phyloP scores from a whole-genome alignment of 2,329 filamentous ascomycete species.

The Drechmeria coniospora region DNA sequence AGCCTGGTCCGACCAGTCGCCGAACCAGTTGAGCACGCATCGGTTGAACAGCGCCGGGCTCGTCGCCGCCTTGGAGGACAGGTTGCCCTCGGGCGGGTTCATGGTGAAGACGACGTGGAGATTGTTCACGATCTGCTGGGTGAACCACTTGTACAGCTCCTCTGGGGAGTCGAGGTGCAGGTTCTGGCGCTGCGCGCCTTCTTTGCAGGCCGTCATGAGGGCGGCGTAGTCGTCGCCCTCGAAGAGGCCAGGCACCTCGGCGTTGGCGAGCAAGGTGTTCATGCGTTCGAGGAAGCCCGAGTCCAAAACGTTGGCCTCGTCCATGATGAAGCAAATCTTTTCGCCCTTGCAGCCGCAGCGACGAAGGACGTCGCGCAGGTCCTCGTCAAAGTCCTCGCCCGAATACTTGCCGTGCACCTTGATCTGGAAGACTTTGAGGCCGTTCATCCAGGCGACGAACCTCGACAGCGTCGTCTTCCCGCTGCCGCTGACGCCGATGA shows the following conservation, averaged over 20 bases:
- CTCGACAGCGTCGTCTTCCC: slow-evolving; percentile 96
- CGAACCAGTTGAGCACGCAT: slow-evolving; percentile 99
- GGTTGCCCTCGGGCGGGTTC: slow-evolving; percentile 92
- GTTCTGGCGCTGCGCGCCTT: slow-evolving; percentile 91
- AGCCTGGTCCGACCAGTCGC: slow-evolving; percentile 98
- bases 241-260: slow-evolving; percentile 96
- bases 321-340: slow-evolving; percentile 99
- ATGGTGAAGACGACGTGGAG: slow-evolving; percentile 98
- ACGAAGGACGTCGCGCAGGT: slow-evolving; percentile 82
- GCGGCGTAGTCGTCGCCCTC: slow-evolving; percentile 97
- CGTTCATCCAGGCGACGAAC: slow-evolving; percentile 99
- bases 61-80: slow-evolving; percentile 92
- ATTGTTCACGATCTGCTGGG: slow-evolving; percentile 97
- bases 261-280: slow-evolving; percentile 97
- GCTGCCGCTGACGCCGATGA: slow-evolving; percentile 96
- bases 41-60: slow-evolving; percentile 98
- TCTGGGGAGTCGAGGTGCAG: slow-evolving; percentile 92
- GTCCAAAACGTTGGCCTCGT: slow-evolving; percentile 95
- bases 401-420: slow-evolving; percentile 99
- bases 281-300: slow-evolving; percentile 98
- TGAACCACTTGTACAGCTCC: slow-evolving; percentile 99
- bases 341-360: slow-evolving; percentile 95
- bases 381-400: slow-evolving; percentile 95
- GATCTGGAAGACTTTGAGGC: slow-evolving; percentile 97
- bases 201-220: slow-evolving; percentile 98